These are phyloP conservation scores for Cadophora luteo-olivacea DNA, from an alignment of 2,329 filamentous ascomycete species.

Conservation along the genomic window DNA sequence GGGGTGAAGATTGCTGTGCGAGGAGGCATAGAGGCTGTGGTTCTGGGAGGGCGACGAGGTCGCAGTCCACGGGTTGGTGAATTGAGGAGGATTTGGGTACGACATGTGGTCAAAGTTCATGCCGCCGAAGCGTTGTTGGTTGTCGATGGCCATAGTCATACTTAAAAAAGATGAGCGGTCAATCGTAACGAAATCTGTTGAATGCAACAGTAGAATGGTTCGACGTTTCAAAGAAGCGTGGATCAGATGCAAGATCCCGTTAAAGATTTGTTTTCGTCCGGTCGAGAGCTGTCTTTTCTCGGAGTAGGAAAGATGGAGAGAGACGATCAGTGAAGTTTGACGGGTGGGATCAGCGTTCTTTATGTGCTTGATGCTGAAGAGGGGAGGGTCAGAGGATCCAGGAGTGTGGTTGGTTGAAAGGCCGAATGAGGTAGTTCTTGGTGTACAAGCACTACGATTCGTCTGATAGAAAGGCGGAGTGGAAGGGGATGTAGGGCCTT, in stretches of 20 bases:
- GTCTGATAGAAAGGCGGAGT: constrained; percentile 33
- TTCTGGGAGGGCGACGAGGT: constrained; percentile 56
- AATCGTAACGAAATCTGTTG: constrained; percentile 1
- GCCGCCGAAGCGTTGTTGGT: constrained; percentile 79
- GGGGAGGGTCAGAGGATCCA: constrained; percentile 30
- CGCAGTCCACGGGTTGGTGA: constrained; percentile 88
- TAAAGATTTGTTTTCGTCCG: constrained; percentile 32
- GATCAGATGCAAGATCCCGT: constrained; percentile 45
- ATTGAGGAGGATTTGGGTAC: constrained; percentile 71
- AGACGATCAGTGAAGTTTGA: constrained; percentile 38
- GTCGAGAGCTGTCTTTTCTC: constrained; percentile 28
- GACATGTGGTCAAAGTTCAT: constrained; percentile 84
- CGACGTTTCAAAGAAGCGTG: constrained; percentile 34
- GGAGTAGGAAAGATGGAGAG: constrained; percentile 31
- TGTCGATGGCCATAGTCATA: constrained; percentile 97
- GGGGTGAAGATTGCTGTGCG: constrained; percentile 58
- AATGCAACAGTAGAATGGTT: constrained; percentile 16
- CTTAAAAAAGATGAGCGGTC: constrained; percentile 27
- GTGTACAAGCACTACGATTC: constrained; percentile 21
- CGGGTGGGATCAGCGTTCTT: constrained; percentile 45
- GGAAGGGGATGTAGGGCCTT: constrained; percentile 23
- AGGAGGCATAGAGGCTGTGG: constrained; percentile 66
- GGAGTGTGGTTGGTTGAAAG: constrained; percentile 36
- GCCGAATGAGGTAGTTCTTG: constrained; percentile 23
- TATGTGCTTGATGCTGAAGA: constrained; percentile 40